A percentile compares a stretch with the other conserved stretches of the same genome.
Evolutionary conservation across 805 yeast genomes (phyloP).

Genomic region (Pichia phayaonensis): DNA sequence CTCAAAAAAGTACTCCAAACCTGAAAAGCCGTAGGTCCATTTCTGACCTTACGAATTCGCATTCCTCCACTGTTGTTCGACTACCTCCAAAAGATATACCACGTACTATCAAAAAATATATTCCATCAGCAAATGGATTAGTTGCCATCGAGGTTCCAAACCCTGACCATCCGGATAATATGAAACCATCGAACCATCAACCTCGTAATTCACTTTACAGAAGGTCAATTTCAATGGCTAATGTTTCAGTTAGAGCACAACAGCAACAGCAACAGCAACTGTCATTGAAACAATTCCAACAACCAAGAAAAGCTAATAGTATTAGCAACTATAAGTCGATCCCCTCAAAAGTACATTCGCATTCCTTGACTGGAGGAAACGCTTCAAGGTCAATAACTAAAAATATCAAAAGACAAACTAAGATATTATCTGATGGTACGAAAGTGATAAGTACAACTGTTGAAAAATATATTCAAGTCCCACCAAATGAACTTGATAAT

Average conservation of each 20-base stretch:
- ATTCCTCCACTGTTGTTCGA: background rate
- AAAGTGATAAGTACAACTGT: slow-evolving; percentile 11
- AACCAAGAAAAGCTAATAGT: background rate
- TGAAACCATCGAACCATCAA: background rate
- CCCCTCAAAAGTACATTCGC: background rate
- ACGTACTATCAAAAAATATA: slow-evolving; percentile 56
- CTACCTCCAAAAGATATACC: slow-evolving; percentile 15
- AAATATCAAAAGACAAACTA: slow-evolving; percentile 10
- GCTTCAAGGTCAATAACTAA: slow-evolving; percentile 3
- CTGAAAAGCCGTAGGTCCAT: slow-evolving; percentile 11
- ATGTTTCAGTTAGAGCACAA: background rate
- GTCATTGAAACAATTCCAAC: background rate
- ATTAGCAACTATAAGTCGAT: background rate
- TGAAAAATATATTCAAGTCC: slow-evolving; percentile 18
- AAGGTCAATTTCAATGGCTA: slow-evolving; percentile 3
- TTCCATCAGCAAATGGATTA: slow-evolving; percentile 69
- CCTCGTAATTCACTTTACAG: background rate
- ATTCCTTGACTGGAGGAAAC: background rate
- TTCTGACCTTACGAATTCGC: slow-evolving; percentile 9
- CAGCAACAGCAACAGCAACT: background rate
- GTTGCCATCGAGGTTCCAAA: slow-evolving; percentile 63
- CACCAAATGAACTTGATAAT: slow-evolving; percentile 15
- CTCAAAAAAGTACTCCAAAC: slow-evolving; percentile 10
- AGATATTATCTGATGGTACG: slow-evolving; percentile 11
- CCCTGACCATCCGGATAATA: slow-evolving; percentile 13